Base-by-base conservation (phyloP, 345 rosid genomes). In the Capsella bursapastoris region DNA sequence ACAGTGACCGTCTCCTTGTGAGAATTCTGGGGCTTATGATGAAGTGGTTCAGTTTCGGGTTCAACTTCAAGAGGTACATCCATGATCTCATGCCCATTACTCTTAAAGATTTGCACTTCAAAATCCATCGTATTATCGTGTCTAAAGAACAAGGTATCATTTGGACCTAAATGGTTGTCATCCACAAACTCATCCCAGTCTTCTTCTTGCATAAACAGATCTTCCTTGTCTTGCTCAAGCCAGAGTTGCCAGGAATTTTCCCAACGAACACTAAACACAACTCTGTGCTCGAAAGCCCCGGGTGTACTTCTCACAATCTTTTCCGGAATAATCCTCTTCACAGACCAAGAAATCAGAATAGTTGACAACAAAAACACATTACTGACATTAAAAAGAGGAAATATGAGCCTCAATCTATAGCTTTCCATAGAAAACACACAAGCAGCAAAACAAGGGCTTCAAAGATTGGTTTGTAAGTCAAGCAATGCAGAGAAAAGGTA, bases 121-220 rank as follows among this genome's bases (percentile, higher is more conserved):
- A 70, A 8, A 49, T 27, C 16, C 75, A 63, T 55, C 0, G 70
- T 13, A 3, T 76, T 29, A 2, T 69, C 44, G 47, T 76, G 70
- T 55, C 10, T 47, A 70, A 76, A 62, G 51, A 70, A 5, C 65
- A 76, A 27, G 0, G 6, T 65, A 63, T 69, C 35, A 8, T 55
- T 48, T 4, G 70, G 58, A 16, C 27, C 51, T 62, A 76, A 35
- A 1, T 7, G 7, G 11, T 70, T 76, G 25, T 63, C 59, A 55
- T 37, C 50, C 8, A 76, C 75, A 70, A 76, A 76, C 37, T 56
- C 75, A 45, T 76, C 16, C 80, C 80, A 76, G 10, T 76, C 66
- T 70, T 69, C 66, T 76, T 76, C 25, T 5, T 37, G 8, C 59
- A 76, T 70, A 13, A 63, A 38, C 45, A 69, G 49, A 63, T 50